Percentiles rank a stretch among this genome's conserved stretches.
phyloP scores from a whole-genome alignment of 768 basidiomycete species.

The Butyriboletus loyo region DNA sequence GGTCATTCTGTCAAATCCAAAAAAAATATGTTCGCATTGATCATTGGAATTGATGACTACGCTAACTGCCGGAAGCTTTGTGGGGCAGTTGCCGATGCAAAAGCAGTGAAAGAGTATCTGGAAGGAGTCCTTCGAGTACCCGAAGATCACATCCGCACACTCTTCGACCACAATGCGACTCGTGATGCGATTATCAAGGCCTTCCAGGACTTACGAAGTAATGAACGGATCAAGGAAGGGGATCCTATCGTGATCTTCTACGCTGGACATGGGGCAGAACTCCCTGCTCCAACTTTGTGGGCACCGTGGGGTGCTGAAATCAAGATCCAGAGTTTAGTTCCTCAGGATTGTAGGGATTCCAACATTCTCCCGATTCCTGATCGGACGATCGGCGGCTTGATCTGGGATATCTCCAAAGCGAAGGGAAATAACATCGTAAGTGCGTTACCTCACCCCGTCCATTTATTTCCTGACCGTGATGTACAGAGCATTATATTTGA shows the following conservation, averaged over 20 bases:
- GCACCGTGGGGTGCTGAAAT: slow-evolving; percentile 12
- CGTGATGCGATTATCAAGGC: slow-evolving; percentile 33
- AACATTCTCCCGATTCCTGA: slow-evolving; percentile 40
- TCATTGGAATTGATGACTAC: slow-evolving; percentile 46
- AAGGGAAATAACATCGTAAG: slow-evolving; percentile 46
- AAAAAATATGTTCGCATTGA: slow-evolving; percentile 31
- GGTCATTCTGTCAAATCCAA: neutral
- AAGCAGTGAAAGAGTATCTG: slow-evolving; percentile 37
- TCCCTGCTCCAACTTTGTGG: slow-evolving; percentile 31
- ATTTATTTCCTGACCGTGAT: neutral
- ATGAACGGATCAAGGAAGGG: slow-evolving; percentile 25
- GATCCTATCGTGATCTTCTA: slow-evolving; percentile 43
- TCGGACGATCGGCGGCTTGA: slow-evolving; percentile 37
- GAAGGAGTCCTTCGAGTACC: slow-evolving; percentile 30
- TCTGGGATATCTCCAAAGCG: slow-evolving; percentile 35
- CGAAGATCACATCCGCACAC: slow-evolving; percentile 31
- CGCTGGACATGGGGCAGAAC: slow-evolving; percentile 43
- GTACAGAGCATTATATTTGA: slow-evolving; percentile 45
- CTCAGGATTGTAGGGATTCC: slow-evolving; percentile 31
- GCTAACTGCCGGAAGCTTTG: slow-evolving; percentile 25
- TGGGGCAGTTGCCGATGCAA: slow-evolving; percentile 40
- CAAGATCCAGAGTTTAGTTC: slow-evolving; percentile 28
- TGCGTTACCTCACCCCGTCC: neutral
- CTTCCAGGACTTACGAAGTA: slow-evolving; percentile 19
- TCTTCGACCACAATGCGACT: slow-evolving; percentile 39